Evolutionary conservation across 1,284 basidiomycete genomes (phyloP), one percentile per base, ranked within the genome.

Genomic region (Apiotrichum mycotoxinovorans): DNA sequence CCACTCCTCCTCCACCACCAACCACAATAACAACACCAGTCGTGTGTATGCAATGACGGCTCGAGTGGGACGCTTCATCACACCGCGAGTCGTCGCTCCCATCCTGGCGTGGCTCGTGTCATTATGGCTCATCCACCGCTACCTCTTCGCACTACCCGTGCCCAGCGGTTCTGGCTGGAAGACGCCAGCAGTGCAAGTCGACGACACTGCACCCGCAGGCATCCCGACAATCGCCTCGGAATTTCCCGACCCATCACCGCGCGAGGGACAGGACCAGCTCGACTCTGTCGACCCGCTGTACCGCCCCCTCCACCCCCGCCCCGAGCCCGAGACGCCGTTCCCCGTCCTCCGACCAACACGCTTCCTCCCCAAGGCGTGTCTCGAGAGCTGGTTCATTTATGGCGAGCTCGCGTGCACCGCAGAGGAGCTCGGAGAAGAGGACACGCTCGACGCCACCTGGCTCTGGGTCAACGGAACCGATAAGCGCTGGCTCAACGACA

Each of bases 391-490:
- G 74, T 72, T 75, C 48, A 52, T 60, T 11, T 58, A 70, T 22
- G 75, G 75, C 26, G 69, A 72, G 52, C 68, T 66, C 14, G 25
- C 59, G 9, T 77, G 74, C 46, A 63, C 62, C 4, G 43, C 52
- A 27, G 51, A 41, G 4, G 70, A 74, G 23, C 51, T 75, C 18
- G 73, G 72, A 1, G 58, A 63, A 20, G 75, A 75, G 56, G 72
- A 73, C 34, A 64, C 54, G 26, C 58, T 75, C 20, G 75, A 77
- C 49, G 71, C 67, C 2, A 73, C 67, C 0, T 77, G 70, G 70
- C 55, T 72, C 0, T 75, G 75, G 75, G 74, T 75, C 20, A 77
- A 77, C 48, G 75, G 75, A 0, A 66, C 66, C 1, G 75, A 77
- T 59, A 52, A 52, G 12, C 54, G 70, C 3, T 77, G 74, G 75